Evolutionary conservation across 164 flowering plant species (phyloP).

Genomic region (Santalum album): DNA sequence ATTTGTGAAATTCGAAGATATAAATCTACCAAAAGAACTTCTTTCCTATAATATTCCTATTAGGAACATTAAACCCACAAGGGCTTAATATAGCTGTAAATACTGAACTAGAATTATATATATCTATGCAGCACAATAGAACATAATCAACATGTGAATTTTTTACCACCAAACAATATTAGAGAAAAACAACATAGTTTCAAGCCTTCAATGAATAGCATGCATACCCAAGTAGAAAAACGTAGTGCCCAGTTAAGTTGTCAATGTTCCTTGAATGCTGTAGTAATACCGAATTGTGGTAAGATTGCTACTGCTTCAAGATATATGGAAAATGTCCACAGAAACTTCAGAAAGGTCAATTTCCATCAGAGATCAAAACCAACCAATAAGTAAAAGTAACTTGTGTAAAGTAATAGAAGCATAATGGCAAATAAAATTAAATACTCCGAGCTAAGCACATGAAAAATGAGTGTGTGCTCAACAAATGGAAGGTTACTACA

Average conservation of each 20-base stretch:
- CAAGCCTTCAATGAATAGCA: neutral
- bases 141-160: neutral
- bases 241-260: slow-evolving; percentile 49
- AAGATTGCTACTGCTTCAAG: slow-evolving; percentile 59
- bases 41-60: too few species aligned
- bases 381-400: neutral
- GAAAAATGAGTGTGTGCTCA: too few species aligned
- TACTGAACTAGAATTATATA: too few species aligned
- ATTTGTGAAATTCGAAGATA: too few species aligned
- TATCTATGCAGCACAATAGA: neutral
- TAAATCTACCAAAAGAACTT: too few species aligned
- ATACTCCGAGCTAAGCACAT: neutral
- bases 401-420: neutral
- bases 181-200: neutral
- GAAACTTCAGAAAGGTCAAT: slow-evolving; percentile 15
- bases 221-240: slow-evolving; percentile 57
- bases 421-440: neutral
- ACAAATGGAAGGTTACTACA: too few species aligned
- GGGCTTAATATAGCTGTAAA: too few species aligned
- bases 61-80: too few species aligned
- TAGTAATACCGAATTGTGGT: slow-evolving; percentile 51
- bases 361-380: slow-evolving; percentile 3
- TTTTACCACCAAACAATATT: too few species aligned
- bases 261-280: slow-evolving; percentile 54
- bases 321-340: slow-evolving; percentile 56